Evolutionary conservation across 2,329 filamentous ascomycete species (phyloP), one percentile per base, ranked within the genome.

Genomic region (Graphiopsis chlorocephala): DNA sequence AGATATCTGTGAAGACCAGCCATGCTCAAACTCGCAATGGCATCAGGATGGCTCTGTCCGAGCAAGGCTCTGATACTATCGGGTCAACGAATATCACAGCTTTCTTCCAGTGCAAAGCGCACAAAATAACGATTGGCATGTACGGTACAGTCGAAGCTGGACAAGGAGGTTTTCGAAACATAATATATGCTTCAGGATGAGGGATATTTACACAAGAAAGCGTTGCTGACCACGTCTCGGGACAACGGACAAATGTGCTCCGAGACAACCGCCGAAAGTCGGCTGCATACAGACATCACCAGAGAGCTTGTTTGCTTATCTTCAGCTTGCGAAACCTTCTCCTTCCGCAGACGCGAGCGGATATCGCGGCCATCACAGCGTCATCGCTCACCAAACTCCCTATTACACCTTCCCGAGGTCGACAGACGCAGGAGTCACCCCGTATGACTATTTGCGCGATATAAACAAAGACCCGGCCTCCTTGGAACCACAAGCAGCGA

Each of bases 361-460:
- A 28, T n/a, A 53, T 53, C 50, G 50, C 50, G 57, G 57, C 57
- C 38, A 31, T 31, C n/a, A 23, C 50, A 53, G 26, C 60, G 48
- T 55, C 60, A 62, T 62, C 33, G 48, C 42, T 60, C 58, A 61
- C 58, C 28, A 35, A 26, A n/a, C 38, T 20, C 38, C 47, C 20
- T 33, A 14, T 33, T 15, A 35, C 20, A 12, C 48, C 52, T 62
- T 15, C 15, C 35, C 31, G 48, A 55, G 60, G 60, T 53, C 48
- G 17, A 55, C 60, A 17, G 4, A 11, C 23, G 48, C 31, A 55
- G 60, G 60, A 62, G 60, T 62, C 60, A 62, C 53, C 53, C 45
- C 48, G 60, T 33, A 45, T 62, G 60, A 62, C 60, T 55, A 26
- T n/a, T 45, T 62, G 48, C 25, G 23, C 25, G 25, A 56, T 26